Evolutionary conservation across 179 eudicot species (phyloP), one percentile per base, ranked within the genome.

Genomic region (Dionaea muscipula): DNA sequence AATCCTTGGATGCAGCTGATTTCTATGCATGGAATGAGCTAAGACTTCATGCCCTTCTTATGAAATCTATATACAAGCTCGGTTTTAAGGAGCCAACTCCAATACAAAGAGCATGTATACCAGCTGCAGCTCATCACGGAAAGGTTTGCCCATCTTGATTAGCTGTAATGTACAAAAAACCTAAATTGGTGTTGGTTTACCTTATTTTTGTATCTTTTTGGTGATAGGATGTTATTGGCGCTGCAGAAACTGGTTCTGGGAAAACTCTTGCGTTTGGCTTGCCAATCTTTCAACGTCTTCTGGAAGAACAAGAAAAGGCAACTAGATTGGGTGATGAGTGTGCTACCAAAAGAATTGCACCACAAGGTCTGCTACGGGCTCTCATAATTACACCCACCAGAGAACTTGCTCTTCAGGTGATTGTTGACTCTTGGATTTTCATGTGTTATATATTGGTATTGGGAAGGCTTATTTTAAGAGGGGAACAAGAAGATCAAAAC

Each of bases 231-330:
- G 91, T 86, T 35, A 72, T 91, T 58, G 97, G 97, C 64, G 97
- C 97, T 62, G 97, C 97, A 45, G 97, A 86, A 72, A 91, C 97
- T 46, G 97, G 97, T 23, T 91, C 97, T 49, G 97, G 97, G 49
- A 91, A 91, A 69, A 91, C 97, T 27, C 91, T 91, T 65, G 97
- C 95, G 49, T 91, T 91, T 86, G 97, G 97, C 55, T 71, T 91
- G 68, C 95, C 97, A 17, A 91, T 91, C 63, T 63, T 91, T 53
- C 97, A 91, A 56, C 85, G 97, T 16, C 91, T 91, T 53, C 91
- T 91, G 41, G 94, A 91, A 20, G 97, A 91, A 68, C 83, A 69
- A 57, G 97, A 91, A 50, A 91, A 90, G 69, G 83, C 65, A 27
- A 78, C 72, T 31, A 81, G 69, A 27, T 33, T 70, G 52, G 87